A percentile compares a stretch with the other conserved stretches of the same genome.
phyloP scores from a whole-genome alignment of 257 asterid genomes.

The Nicotiana sylvestris region DNA sequence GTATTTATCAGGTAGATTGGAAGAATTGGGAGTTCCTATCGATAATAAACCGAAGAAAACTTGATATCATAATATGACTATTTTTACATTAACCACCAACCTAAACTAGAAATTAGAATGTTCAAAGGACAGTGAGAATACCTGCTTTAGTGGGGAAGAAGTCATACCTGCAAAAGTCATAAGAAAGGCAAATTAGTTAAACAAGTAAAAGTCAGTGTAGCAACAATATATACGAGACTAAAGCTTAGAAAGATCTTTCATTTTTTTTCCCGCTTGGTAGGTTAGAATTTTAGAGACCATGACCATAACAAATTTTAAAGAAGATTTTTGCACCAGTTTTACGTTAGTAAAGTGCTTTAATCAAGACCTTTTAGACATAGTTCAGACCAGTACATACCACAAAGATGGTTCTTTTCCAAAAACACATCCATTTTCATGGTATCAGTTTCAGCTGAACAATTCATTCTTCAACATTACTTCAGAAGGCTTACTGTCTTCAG shows the following conservation, averaged over 20 bases:
- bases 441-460: conserved; percentile 59
- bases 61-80: background rate
- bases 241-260: background rate
- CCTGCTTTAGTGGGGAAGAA: conserved; percentile 47
- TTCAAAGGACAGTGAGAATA: conserved; percentile 18
- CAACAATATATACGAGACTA: background rate
- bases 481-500: conserved; percentile 21
- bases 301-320: conserved; percentile 1
- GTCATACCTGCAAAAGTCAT: conserved; percentile 39
- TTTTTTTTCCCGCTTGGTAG: background rate
- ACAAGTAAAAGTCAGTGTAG: background rate
- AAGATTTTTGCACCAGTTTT: background rate
- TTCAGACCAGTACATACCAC: conserved; percentile 26
- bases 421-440: conserved; percentile 42
- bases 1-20: background rate
- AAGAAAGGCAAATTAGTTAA: conserved; percentile 16
- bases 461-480: conserved; percentile 39
- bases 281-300: conserved; percentile 26
- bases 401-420: conserved; percentile 29
- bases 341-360: conserved; percentile 15
- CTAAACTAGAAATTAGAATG: background rate
- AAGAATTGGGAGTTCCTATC: background rate
- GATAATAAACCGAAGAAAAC: background rate
- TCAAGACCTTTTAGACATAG: background rate
- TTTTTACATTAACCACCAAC: background rate